phyloP scores from a whole-genome alignment of 2,329 filamentous ascomycete genomes.

The Penicillium sp. region DNA sequence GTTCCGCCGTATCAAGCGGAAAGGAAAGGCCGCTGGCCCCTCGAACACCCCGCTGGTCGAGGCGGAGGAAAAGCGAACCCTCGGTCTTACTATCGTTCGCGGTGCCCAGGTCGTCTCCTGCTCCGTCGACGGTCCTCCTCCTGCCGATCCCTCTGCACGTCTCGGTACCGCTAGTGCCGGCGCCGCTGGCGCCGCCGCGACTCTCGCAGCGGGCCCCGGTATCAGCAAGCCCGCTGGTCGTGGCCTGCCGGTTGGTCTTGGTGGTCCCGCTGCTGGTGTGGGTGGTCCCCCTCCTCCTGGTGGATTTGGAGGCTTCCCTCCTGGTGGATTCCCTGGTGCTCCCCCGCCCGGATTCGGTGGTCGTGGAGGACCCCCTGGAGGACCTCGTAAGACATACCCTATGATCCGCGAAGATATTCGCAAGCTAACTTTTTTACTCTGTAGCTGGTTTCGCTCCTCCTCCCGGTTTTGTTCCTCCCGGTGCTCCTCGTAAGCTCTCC shows the following conservation, averaged over 20 bases:
- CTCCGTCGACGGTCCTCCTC: conserved; percentile 93
- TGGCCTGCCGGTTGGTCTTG: conserved; percentile 79
- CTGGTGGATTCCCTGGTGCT: conserved; percentile 58
- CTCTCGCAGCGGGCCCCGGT: conserved; percentile 81
- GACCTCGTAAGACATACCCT: conserved; percentile 54
- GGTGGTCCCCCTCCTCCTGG: conserved; percentile 74
- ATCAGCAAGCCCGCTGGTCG: conserved; percentile 89
- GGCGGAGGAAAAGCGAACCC: conserved; percentile 95
- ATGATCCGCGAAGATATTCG: background rate
- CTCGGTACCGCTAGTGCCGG: conserved; percentile 76
- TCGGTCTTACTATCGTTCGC: conserved; percentile 91
- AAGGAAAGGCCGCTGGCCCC: conserved; percentile 70
- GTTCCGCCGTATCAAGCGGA: conserved; percentile 88
- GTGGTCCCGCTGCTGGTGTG: conserved; percentile 86
- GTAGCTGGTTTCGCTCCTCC: conserved; percentile 53
- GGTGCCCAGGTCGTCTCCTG: conserved; percentile 93
- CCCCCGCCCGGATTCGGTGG: conserved; percentile 56
- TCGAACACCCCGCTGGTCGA: conserved; percentile 71
- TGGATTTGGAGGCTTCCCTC: conserved; percentile 56
- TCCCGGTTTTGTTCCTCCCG: conserved; percentile 52
- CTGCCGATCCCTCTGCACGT: conserved; percentile 87
- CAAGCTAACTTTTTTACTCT: conserved; percentile 23
- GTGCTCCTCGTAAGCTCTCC: conserved; percentile 49
- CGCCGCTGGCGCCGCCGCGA: conserved; percentile 60
- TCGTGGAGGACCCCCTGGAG: conserved; percentile 55